A percentile compares a stretch with the other conserved stretches of the same genome.
Conservation (phyloP, 2,329 filamentous ascomycete species). For the Paecilomyces fulvus region DNA sequence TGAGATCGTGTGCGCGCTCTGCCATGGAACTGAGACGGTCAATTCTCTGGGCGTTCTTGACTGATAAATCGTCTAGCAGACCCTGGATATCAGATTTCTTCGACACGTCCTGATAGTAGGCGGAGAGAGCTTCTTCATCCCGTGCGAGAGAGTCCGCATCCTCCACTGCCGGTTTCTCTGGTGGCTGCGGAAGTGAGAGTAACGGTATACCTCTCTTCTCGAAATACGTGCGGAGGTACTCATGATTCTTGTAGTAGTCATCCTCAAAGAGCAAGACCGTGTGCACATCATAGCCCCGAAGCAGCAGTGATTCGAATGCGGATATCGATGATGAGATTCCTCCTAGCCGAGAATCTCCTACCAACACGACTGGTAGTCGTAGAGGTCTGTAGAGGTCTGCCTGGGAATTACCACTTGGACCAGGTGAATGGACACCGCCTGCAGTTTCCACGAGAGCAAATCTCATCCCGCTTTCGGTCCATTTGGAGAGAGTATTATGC, state of each 20-base stretch:
- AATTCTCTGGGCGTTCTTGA: constrained; percentile 50
- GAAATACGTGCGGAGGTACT: constrained; percentile 63
- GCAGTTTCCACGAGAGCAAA: constrained; percentile 71
- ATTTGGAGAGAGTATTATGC: constrained; percentile 32
- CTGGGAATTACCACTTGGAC: constrained; percentile 66
- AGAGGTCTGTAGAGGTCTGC: constrained; percentile 69
- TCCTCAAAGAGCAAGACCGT: constrained; percentile 62
- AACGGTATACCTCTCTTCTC: constrained; percentile 49
- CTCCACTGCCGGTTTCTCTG: constrained; percentile 29
- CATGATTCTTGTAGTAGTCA: constrained; percentile 56
- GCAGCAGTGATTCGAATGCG: constrained; percentile 65
- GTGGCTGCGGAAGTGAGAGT: constrained; percentile 51
- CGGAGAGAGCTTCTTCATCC: constrained; percentile 38
- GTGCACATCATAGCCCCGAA: constrained; percentile 72
- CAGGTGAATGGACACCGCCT: constrained; percentile 71
- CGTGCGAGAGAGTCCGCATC: constrained; percentile 27
- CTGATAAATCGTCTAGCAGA: constrained; percentile 45
- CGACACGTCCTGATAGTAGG: constrained; percentile 51
- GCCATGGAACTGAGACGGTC: constrained; percentile 54
- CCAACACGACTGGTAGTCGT: constrained; percentile 62
- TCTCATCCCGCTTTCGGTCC: constrained; percentile 33
- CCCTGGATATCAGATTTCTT: constrained; percentile 31
- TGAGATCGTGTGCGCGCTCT: constrained; percentile 50
- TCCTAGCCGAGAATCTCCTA: constrained; percentile 67
- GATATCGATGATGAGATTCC: constrained; percentile 75